Conservation (phyloP, 441 rosid genomes). For the Pelargonium australe region DNA sequence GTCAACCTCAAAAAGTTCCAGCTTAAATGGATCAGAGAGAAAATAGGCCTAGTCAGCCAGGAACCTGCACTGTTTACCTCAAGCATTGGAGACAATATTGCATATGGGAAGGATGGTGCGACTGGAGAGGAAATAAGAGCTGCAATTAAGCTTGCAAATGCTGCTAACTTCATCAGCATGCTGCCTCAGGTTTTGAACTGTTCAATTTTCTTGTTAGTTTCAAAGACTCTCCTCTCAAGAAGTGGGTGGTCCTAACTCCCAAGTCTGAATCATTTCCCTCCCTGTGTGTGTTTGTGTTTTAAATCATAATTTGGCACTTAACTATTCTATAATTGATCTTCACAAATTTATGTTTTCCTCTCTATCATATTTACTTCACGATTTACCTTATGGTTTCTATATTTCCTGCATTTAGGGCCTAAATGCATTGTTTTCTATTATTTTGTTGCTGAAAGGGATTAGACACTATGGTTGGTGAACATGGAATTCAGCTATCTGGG, state of each 20-base stretch:
- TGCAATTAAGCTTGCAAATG: constrained; percentile 62
- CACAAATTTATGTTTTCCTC: constrained; percentile 8
- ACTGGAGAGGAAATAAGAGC: constrained; percentile 49
- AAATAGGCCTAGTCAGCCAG: constrained; percentile 70
- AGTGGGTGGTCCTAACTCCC: no score
- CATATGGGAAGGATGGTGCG: constrained; percentile 63
- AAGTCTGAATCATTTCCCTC: no score
- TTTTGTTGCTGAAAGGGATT: constrained; percentile 31
- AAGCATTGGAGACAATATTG: constrained; percentile 55
- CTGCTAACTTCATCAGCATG: constrained; percentile 60
- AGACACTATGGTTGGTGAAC: constrained; percentile 75
- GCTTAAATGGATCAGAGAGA: constrained; percentile 59
- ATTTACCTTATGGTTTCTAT: not conserved
- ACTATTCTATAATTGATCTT: not conserved
- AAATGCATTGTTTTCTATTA: not conserved
- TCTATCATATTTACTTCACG: not conserved
- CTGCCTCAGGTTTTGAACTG: constrained; percentile 47
- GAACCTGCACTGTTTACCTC: constrained; percentile 68
- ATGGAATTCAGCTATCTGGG: constrained; percentile 68
- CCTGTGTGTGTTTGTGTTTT: no score
- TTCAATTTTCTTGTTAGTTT: not conserved
- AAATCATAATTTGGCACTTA: not conserved
- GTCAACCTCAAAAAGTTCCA: constrained; percentile 41
- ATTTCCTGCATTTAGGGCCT: constrained; percentile 22
- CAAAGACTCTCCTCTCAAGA: not conserved